Evolutionary conservation across 2,329 filamentous ascomycete species (phyloP).

Genomic region (Pezicula rhizophila): DNA sequence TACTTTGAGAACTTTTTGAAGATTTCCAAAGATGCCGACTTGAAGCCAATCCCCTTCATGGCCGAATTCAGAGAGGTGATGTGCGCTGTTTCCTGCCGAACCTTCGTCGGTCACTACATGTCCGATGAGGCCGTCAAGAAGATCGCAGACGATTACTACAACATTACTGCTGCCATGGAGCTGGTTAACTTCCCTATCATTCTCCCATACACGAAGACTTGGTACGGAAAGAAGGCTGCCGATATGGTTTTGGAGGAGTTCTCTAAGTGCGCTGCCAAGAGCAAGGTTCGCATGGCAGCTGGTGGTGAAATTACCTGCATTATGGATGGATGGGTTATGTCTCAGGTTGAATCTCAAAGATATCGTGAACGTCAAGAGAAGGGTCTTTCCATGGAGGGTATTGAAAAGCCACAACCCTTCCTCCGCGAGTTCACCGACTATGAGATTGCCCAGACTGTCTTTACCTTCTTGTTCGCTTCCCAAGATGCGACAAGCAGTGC

Average conservation of each 20-base stretch:
- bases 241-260: constrained; percentile 91
- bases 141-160: constrained; percentile 94
- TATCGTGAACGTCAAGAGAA: constrained; percentile 75
- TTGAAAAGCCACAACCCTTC: constrained; percentile 76
- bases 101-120: constrained; percentile 97
- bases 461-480: constrained; percentile 95
- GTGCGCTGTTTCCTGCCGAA: constrained; percentile 89
- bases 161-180: constrained; percentile 91
- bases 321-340: constrained; percentile 89
- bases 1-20: constrained; percentile 79
- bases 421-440: constrained; percentile 84
- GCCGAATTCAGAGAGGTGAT: constrained; percentile 87
- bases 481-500: constrained; percentile 96
- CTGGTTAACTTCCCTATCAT: constrained; percentile 98
- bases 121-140: constrained; percentile 84
- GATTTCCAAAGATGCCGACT: constrained; percentile 64
- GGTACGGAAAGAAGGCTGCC: constrained; percentile 94
- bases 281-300: constrained; percentile 84
- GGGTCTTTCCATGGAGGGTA: constrained; percentile 59
- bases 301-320: constrained; percentile 86
- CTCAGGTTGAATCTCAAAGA: constrained; percentile 77
- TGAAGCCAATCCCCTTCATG: constrained; percentile 83
- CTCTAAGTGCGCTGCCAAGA: constrained; percentile 84
- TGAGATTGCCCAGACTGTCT: constrained; percentile 88
- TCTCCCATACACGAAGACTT: constrained; percentile 88